Percentiles rank a stretch among this genome's conserved stretches.
phyloP scores from a whole-genome alignment of 192 early-diverging fungal genomes.

The Coemansia reversa region DNA sequence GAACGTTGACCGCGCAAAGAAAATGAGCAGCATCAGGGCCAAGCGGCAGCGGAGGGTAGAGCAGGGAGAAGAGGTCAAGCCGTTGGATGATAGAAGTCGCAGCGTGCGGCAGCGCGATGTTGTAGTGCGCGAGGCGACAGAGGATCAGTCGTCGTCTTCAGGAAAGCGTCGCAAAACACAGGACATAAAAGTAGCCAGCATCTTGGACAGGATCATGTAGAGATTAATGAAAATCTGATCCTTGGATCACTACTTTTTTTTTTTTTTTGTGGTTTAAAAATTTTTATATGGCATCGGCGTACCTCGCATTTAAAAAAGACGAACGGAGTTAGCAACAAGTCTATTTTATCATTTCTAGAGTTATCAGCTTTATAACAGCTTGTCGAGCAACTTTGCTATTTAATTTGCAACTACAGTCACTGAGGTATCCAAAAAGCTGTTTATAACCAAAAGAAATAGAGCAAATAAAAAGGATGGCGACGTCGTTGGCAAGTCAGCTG shows the following conservation, averaged over 20 bases:
- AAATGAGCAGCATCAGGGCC: slow-evolving; percentile 74
- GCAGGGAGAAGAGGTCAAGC: slow-evolving; percentile 43
- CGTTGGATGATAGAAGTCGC: slow-evolving; percentile 43
- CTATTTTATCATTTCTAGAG: neutral
- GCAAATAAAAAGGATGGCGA: slow-evolving; percentile 42
- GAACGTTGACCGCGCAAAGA: slow-evolving; percentile 88
- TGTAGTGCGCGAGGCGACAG: slow-evolving; percentile 53
- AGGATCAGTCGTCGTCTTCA: slow-evolving; percentile 1
- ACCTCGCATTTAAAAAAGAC: neutral
- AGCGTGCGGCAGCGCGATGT: slow-evolving; percentile 67
- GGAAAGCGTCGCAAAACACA: slow-evolving; percentile 18
- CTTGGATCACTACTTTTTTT: neutral
- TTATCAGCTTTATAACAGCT: neutral
- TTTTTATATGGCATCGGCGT: neutral
- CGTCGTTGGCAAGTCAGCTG: slow-evolving; percentile 67
- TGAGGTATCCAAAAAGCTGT: neutral
- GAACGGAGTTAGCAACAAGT: neutral
- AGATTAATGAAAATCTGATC: neutral
- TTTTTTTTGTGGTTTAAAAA: neutral
- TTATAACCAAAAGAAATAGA: slow-evolving; percentile 6
- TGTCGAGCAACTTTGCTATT: neutral
- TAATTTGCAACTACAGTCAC: neutral
- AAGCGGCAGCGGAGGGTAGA: slow-evolving; percentile 55
- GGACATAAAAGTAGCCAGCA: slow-evolving; percentile 6
- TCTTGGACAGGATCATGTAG: slow-evolving; percentile 22